Evolutionary conservation across 306 rosid species (phyloP).

Genomic region (Citrullus amarus): DNA sequence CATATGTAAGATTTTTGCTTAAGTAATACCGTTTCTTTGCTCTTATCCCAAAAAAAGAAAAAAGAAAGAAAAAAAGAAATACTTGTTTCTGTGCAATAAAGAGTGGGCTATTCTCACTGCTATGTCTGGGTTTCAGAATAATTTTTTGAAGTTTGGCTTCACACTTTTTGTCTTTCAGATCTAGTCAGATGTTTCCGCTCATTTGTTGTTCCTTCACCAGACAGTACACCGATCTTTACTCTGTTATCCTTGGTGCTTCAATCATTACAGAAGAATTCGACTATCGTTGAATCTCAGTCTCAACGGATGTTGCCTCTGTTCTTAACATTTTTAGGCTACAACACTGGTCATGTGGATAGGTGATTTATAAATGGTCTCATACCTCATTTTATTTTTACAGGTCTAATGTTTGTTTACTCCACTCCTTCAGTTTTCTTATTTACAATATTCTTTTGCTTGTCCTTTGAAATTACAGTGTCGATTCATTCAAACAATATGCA

Average conservation of each 20-base stretch:
- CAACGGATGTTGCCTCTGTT: conserved; percentile 51
- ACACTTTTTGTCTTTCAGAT: conserved; percentile 36
- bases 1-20: not conserved
- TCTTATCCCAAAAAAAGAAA: no score
- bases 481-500: conserved; percentile 48
- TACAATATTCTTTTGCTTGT: conserved; percentile 17
- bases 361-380: conserved; percentile 16
- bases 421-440: not conserved
- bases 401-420: not conserved
- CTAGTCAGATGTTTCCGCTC: conserved; percentile 36
- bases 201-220: conserved; percentile 34
- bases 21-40: no score
- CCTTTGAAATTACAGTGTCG: conserved; percentile 46
- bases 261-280: conserved; percentile 58
- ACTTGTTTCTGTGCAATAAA: not conserved
- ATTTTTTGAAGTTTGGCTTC: not conserved
- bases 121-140: not conserved
- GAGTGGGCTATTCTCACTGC: not conserved
- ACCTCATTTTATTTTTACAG: not conserved
- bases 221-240: conserved; percentile 51
- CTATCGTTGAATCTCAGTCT: conserved; percentile 47
- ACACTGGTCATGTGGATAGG: conserved; percentile 37
- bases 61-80: no score
- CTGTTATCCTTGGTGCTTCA: conserved; percentile 55
- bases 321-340: conserved; percentile 70